Conservation (phyloP, 495 filamentous ascomycete species). For the Penicillium atrosanguineum region DNA sequence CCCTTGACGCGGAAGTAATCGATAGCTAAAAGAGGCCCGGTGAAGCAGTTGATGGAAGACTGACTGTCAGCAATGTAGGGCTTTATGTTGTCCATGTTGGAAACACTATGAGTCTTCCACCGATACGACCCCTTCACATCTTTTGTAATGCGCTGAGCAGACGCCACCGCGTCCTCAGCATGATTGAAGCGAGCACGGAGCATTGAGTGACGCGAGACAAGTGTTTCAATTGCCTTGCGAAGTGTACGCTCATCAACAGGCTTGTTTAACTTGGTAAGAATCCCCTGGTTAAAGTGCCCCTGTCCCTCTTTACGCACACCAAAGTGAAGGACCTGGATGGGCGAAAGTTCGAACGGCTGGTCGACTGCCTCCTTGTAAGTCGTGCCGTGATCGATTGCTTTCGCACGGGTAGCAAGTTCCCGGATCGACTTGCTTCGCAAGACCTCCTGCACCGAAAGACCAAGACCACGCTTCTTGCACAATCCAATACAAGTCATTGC, state of each 20-base stretch:
- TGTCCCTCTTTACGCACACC: slow-evolving; percentile 50
- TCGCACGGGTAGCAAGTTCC: slow-evolving; percentile 37
- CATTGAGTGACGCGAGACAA: slow-evolving; percentile 69
- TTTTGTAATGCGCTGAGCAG: slow-evolving; percentile 37
- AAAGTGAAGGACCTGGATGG: slow-evolving; percentile 72
- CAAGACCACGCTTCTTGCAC: slow-evolving; percentile 49
- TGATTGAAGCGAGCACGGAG: slow-evolving; percentile 63
- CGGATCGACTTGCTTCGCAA: slow-evolving; percentile 46
- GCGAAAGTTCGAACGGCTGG: slow-evolving; percentile 61
- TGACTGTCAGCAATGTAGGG: slow-evolving; percentile 38
- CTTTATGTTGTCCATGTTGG: slow-evolving; percentile 26
- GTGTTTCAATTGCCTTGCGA: slow-evolving; percentile 50
- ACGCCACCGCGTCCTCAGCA: slow-evolving; percentile 18
- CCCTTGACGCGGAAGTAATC: slow-evolving; percentile 51
- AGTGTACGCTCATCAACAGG: slow-evolving; percentile 47
- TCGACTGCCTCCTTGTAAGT: slow-evolving; percentile 40
- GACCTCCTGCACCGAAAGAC: slow-evolving; percentile 53
- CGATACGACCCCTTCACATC: slow-evolving; percentile 40
- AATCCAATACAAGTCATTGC: slow-evolving; percentile 63
- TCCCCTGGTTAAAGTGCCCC: slow-evolving; percentile 73
- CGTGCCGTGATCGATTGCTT: slow-evolving; percentile 26
- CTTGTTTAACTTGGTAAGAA: slow-evolving; percentile 57
- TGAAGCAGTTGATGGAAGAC: slow-evolving; percentile 40
- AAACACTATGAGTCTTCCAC: slow-evolving; percentile 24
- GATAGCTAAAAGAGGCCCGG: slow-evolving; percentile 43